Conservation (phyloP, 345 rosid species). For the Microcos paniculata region DNA sequence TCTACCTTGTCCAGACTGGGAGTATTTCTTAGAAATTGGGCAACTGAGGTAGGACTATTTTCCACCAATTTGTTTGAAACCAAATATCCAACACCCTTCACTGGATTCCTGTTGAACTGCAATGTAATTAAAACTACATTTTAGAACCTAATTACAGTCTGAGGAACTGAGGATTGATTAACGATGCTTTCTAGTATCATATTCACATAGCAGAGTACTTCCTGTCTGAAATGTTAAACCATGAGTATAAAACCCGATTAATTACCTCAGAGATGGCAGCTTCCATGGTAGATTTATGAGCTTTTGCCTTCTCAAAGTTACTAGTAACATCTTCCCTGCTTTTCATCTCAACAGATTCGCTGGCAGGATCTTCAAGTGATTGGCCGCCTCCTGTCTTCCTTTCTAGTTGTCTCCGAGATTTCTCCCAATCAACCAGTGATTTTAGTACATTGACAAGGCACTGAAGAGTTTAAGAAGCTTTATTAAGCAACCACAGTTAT, state of each 20-base stretch:
- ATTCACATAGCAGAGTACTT: background rate
- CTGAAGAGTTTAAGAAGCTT: constrained; percentile 43
- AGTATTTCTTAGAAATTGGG: constrained; percentile 80
- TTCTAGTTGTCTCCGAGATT: constrained; percentile 47
- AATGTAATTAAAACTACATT: constrained; percentile 26
- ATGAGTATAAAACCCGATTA: constrained; percentile 13
- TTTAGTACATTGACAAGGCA: constrained; percentile 89
- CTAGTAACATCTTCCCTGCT: constrained; percentile 68
- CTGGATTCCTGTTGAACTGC: constrained; percentile 92
- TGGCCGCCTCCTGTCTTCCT: constrained; percentile 40
- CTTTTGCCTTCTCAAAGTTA: constrained; percentile 93
- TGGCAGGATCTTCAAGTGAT: constrained; percentile 37
- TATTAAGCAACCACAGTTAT: constrained; percentile 20
- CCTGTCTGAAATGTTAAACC: background rate
- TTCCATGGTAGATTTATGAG: constrained; percentile 93
- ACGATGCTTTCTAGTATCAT: background rate
- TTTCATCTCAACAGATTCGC: constrained; percentile 52
- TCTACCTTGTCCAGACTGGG: constrained; percentile 79
- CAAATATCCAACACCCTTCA: constrained; percentile 73
- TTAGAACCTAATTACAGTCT: constrained; percentile 19
- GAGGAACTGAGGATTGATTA: background rate
- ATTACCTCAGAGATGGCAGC: constrained; percentile 86
- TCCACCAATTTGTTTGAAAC: constrained; percentile 81
- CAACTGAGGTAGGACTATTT: constrained; percentile 73
- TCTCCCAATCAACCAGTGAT: constrained; percentile 97